Percentiles rank a stretch among this genome's conserved stretches.
Conservation (phyloP, 176 grass and related monocot genomes). For the Eragrostis nindensis region DNA sequence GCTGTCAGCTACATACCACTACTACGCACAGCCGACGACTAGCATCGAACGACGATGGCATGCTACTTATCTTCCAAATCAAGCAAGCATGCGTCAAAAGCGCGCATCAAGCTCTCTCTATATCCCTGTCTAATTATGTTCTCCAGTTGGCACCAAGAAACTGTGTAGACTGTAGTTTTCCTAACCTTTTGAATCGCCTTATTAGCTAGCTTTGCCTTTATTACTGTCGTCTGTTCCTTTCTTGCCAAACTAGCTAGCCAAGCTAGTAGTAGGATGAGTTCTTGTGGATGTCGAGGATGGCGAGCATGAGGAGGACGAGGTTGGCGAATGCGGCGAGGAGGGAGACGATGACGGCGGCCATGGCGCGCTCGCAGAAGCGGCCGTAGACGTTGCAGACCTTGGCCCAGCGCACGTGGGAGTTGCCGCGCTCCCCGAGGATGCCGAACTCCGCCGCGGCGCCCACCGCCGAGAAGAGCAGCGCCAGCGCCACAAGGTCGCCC, state of each 20-base stretch:
- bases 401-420: constrained; percentile 63
- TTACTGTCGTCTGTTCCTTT: not conserved
- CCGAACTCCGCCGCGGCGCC: constrained; percentile 54
- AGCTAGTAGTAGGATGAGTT: constrained; percentile 57
- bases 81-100: too few relatives aligned
- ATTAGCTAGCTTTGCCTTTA: too few relatives aligned
- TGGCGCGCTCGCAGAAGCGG: constrained; percentile 64
- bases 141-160: too few relatives aligned
- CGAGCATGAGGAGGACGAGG: constrained; percentile 63
- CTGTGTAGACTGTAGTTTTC: too few relatives aligned
- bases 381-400: constrained; percentile 59
- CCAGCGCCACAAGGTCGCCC: constrained; percentile 58
- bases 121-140: too few relatives aligned
- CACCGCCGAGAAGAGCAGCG: constrained; percentile 54
- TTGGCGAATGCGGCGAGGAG: constrained; percentile 48
- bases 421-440: constrained; percentile 55
- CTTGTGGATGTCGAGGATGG: constrained; percentile 67
- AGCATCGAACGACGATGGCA: too few relatives aligned
- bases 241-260: not conserved
- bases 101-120: too few relatives aligned
- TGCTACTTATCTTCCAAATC: too few relatives aligned
- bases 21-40: too few relatives aligned
- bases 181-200: too few relatives aligned
- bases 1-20: too few relatives aligned
- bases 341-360: constrained; percentile 53